Percentiles rank a stretch among this genome's conserved stretches.
phyloP scores from a whole-genome alignment of 306 rosid genomes.

The Cicer yamashitae region DNA sequence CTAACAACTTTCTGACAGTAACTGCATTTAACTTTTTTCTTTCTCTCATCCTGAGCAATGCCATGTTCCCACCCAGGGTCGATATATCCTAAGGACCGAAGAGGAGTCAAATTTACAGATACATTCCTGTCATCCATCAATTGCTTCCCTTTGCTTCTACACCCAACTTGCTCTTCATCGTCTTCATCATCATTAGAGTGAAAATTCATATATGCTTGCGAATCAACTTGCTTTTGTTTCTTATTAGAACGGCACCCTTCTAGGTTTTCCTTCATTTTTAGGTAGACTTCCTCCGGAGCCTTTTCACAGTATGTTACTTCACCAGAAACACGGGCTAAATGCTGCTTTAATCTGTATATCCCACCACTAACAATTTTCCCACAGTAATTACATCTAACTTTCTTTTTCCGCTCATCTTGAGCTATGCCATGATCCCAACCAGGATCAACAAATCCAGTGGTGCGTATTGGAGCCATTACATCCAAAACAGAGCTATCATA shows the following conservation, averaged over 20 bases:
- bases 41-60: conserved; percentile 95
- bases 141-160: conserved; percentile 85
- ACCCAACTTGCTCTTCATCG: conserved; percentile 64
- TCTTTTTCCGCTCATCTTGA: conserved; percentile 96
- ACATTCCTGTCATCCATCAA: conserved; percentile 66
- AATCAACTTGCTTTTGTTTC: conserved; percentile 73
- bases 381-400: conserved; percentile 95
- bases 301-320: conserved; percentile 95
- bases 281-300: conserved; percentile 92
- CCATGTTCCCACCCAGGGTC: conserved; percentile 99
- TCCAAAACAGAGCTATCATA: conserved; percentile 39
- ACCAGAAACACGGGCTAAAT: conserved; percentile 96
- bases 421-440: conserved; percentile 98
- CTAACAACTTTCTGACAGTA: conserved; percentile 93
- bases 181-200: conserved; percentile 80
- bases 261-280: conserved; percentile 87
- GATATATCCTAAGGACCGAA: conserved; percentile 85
- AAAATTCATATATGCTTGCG: conserved; percentile 72
- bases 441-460: conserved; percentile 87
- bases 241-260: conserved; percentile 86
- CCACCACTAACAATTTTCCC: conserved; percentile 99
- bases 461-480: conserved; percentile 76
- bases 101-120: conserved; percentile 67
- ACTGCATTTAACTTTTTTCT: conserved; percentile 94
- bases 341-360: conserved; percentile 94